Percentiles rank a stretch among this genome's conserved stretches.
Evolutionary conservation across 2,329 filamentous ascomycete species (phyloP).

Genomic region (Paecilomyces dactylethromorphus): DNA sequence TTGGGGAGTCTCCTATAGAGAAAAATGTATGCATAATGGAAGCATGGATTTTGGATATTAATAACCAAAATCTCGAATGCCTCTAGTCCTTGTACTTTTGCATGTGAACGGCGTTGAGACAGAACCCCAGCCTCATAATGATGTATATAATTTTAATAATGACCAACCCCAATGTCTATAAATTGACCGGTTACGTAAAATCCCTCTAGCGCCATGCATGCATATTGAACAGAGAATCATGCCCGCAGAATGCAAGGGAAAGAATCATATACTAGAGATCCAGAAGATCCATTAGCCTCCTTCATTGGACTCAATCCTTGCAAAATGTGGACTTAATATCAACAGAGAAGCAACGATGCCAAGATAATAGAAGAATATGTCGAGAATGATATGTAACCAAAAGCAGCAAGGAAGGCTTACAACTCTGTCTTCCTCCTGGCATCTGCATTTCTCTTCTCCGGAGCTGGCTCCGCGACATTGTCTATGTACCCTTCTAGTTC

Average conservation of each 20-base stretch:
- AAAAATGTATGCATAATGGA: not conserved
- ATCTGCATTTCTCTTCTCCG: not conserved
- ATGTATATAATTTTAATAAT: not conserved
- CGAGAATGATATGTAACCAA: not conserved
- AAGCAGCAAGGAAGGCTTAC: constrained; percentile 23
- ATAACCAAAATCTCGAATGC: not conserved
- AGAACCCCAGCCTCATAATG: not conserved
- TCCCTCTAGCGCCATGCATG: not conserved
- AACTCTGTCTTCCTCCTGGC: constrained; percentile 30
- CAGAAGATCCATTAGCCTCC: not conserved
- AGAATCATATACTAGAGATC: not conserved
- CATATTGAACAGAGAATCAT: not conserved
- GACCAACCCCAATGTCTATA: not conserved
- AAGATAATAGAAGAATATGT: not conserved
- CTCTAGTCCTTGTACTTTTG: not conserved
- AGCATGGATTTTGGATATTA: too few relatives aligned
- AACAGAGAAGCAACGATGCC: not conserved
- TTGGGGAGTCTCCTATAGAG: constrained; percentile 30
- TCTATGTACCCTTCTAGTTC: constrained; percentile 59
- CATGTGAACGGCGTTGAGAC: not conserved
- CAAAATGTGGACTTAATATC: not conserved
- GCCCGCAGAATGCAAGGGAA: not conserved
- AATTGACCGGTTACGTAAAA: not conserved
- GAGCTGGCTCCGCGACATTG: constrained; percentile 5
- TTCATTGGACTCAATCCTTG: not conserved